These are phyloP conservation scores for Fusarium penzigii DNA, from an alignment of 2,329 filamentous ascomycete genomes.

Conservation along the genomic window DNA sequence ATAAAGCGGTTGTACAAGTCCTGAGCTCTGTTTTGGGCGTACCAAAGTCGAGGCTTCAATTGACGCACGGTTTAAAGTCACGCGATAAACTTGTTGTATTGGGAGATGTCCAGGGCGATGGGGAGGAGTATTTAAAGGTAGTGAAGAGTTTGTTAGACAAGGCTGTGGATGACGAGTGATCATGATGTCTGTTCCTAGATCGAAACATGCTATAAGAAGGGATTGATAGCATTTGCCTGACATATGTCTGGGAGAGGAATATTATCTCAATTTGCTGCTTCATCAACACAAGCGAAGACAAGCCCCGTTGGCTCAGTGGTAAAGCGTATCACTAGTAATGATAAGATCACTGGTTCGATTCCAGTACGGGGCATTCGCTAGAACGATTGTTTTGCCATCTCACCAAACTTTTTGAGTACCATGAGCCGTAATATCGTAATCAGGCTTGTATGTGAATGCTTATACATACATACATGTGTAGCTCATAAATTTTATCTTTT, in stretches of 20 bases:
- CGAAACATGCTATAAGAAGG: no score
- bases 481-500: no score
- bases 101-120: slow-evolving; percentile 36
- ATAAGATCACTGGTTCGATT: slow-evolving; percentile 40
- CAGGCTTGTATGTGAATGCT: no score
- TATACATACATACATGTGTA: no score
- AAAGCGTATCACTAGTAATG: slow-evolving; percentile 40
- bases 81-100: slow-evolving; percentile 62
- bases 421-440: no score
- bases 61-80: slow-evolving; percentile 64
- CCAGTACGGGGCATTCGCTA: slow-evolving; percentile 33
- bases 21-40: slow-evolving; percentile 61
- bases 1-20: slow-evolving; percentile 64
- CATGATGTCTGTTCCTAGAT: not conserved
- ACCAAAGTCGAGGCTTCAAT: slow-evolving; percentile 63
- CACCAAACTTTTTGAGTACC: no score
- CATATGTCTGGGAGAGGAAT: no score
- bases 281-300: not conserved
- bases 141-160: slow-evolving; percentile 31
- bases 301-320: slow-evolving; percentile 39
- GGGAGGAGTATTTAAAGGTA: slow-evolving; percentile 26
- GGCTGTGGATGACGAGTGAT: slow-evolving; percentile 20
- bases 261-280: no score
- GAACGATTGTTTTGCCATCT: no score
- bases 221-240: no score